Base-by-base conservation (phyloP, 2,329 filamentous ascomycete genomes). In the Aspergillus niger region DNA sequence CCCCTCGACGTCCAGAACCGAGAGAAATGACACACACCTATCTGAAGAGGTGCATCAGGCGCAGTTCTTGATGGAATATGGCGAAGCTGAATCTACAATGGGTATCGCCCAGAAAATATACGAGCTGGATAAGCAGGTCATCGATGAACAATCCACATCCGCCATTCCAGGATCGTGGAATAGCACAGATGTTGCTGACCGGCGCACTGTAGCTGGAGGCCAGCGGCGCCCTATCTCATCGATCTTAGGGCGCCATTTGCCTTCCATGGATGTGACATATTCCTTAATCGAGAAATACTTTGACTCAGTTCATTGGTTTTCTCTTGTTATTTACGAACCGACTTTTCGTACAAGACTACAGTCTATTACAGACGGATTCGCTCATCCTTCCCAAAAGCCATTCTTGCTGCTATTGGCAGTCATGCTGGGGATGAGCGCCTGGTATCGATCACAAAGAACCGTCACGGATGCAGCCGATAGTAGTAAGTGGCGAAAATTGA, bases 261-360 rank as follows among this genome's bases (percentile, higher is more conserved):
- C 77, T 5, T 44, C 70, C 1, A 61, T 65, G 8, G 61, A 72
- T 1, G 44, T 71, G 5, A 69, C 76, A 44, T 61, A 70, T n/a
- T 58, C 67, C 17, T 66, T 79, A 2, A 51, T 80, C 8, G 76
- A 79, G 57, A 71, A 76, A 17, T 80, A 80, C 52, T 77, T 80
- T 55, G 69, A 74, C 52, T 65, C 76, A 2, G 73, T 81, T 15
- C 77, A 80, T 64, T 81, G 78, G 78, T 80, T 81, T 57, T 79
- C 77, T 15, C 68, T 80, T 3, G 76, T 77, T 1, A 69, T 81
- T 17, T 77, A 76, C 56, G 77, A 80, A 55, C 77, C 77, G 1
- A 76, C 69, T 26, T 78, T 80, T 50, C 74, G 78, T 22, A 64
- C 64, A 10, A 64, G 66, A 3, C 72, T 77, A 26, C 60, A 67